phyloP scores from a whole-genome alignment of 495 filamentous ascomycete genomes.

The Trichoderma reesei region DNA sequence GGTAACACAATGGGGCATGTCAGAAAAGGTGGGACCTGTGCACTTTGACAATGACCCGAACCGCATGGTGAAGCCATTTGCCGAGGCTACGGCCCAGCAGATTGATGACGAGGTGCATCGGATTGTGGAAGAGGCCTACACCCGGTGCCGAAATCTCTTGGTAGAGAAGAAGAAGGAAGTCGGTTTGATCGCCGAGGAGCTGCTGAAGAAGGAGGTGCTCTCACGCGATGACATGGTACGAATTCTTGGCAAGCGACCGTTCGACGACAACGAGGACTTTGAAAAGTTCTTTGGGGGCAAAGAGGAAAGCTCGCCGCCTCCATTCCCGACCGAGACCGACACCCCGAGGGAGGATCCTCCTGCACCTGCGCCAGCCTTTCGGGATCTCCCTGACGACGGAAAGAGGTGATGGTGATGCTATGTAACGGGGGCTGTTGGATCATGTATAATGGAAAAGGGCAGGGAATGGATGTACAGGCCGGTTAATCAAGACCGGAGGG shows the following conservation, averaged over 20 bases:
- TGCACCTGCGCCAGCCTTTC: constrained; percentile 19
- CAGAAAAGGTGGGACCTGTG: constrained; percentile 78
- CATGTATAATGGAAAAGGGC: background rate
- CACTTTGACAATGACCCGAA: constrained; percentile 75
- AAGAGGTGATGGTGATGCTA: constrained; percentile 15
- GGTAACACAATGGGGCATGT: constrained; percentile 99
- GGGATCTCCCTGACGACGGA: constrained; percentile 16
- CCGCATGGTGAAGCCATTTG: constrained; percentile 87
- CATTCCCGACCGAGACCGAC: constrained; percentile 39
- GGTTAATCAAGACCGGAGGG: background rate
- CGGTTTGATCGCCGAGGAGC: constrained; percentile 83
- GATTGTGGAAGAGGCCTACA: constrained; percentile 85
- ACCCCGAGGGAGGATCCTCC: constrained; percentile 20
- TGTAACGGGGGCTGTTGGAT: constrained; percentile 14
- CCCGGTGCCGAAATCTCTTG: constrained; percentile 76
- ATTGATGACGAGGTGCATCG: constrained; percentile 86
- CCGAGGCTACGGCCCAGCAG: constrained; percentile 79
- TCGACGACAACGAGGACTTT: constrained; percentile 78
- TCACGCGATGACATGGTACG: constrained; percentile 83
- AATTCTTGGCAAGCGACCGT: constrained; percentile 72
- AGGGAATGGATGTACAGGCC: background rate
- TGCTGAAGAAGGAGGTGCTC: constrained; percentile 84
- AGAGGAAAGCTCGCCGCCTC: constrained; percentile 46
- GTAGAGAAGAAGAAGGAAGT: constrained; percentile 79
- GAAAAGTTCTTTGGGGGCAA: constrained; percentile 74